Base-by-base conservation (phyloP, 2,329 filamentous ascomycete species). In the Penicillium janthinellum region DNA sequence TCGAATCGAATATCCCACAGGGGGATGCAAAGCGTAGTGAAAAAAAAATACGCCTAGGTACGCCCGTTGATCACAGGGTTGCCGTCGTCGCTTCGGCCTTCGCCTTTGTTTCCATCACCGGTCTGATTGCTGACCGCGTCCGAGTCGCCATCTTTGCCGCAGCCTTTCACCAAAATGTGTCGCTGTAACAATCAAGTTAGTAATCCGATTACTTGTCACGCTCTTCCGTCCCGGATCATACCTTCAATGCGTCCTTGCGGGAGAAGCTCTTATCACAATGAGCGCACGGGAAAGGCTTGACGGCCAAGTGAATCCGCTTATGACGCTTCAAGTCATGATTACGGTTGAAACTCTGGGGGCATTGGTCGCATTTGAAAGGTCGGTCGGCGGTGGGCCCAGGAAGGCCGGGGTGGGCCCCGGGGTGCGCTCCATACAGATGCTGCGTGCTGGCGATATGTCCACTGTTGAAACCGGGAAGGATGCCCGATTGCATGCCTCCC, bases 251-350 rank as follows among this genome's bases (percentile, higher is more conserved):
- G 77, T 98, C 95, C 75, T 98, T 98, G 60, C 95, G 85, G 3
- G 93, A 97, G 72, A 99, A 99, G 73, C 91, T 95, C 84, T 98
- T 98, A 62, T 96, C 92, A 74, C 95, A 99, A 71, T 90, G 89
- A 6, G 82, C 86, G 75, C 95, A 99, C 0, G 93, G 93, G 75
- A 94, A 98, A 0, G 95, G 95, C 82, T 99, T 99, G 42, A 98
- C 91, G 0, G 92, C 91, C 59, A 98, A 78, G 76, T 99, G 95
- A 60, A 98, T 98, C 52, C 92, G 83, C 82, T 96, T 96, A 76
- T 99, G 95, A 54, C 95, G 86, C 79, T 99, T 99, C 68, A 98
- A 77, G 72, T 98, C 95, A 72, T 98, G 95, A 66, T 98, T 98
- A 4, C 95, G 84, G 75, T 96, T 98, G 80, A 99, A 99, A 39